phyloP scores from a whole-genome alignment of 179 eudicot genomes.

The Spergularia azorica region DNA sequence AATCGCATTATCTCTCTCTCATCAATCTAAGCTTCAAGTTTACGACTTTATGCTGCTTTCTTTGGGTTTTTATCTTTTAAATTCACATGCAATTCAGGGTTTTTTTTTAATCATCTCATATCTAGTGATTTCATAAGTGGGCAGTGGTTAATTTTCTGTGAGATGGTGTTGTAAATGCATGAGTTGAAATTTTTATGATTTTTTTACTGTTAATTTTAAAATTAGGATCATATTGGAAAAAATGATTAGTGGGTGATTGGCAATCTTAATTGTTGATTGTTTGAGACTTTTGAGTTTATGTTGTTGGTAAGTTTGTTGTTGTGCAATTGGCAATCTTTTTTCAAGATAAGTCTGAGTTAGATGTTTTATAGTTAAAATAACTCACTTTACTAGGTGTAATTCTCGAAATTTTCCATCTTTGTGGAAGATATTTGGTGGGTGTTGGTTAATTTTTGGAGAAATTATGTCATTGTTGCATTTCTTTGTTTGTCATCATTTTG shows the following conservation, averaged over 20 bases:
- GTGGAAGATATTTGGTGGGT: background rate
- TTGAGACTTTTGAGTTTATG: background rate
- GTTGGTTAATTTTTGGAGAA: background rate
- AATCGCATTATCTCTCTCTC: background rate
- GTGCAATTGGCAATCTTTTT: background rate
- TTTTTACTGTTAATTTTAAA: slow-evolving; percentile 1
- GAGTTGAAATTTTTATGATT: background rate
- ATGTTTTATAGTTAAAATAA: background rate
- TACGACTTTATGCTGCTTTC: slow-evolving; percentile 8
- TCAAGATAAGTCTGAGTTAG: background rate
- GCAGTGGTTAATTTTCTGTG: slow-evolving; percentile 10
- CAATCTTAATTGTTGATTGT: background rate
- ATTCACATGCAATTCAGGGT: background rate
- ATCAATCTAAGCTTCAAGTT: slow-evolving; percentile 5
- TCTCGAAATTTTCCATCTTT: background rate
- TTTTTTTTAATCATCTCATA: background rate
- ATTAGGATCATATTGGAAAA: background rate
- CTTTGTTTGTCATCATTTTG: too few species aligned
- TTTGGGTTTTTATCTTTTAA: slow-evolving; percentile 2
- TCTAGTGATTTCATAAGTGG: background rate
- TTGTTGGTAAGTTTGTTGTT: background rate
- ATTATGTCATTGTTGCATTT: background rate
- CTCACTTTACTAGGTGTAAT: background rate
- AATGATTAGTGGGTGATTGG: slow-evolving; percentile 6
- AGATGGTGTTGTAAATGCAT: background rate